Conservation (phyloP, 306 rosid genomes). For the Potentilla sterilis region DNA sequence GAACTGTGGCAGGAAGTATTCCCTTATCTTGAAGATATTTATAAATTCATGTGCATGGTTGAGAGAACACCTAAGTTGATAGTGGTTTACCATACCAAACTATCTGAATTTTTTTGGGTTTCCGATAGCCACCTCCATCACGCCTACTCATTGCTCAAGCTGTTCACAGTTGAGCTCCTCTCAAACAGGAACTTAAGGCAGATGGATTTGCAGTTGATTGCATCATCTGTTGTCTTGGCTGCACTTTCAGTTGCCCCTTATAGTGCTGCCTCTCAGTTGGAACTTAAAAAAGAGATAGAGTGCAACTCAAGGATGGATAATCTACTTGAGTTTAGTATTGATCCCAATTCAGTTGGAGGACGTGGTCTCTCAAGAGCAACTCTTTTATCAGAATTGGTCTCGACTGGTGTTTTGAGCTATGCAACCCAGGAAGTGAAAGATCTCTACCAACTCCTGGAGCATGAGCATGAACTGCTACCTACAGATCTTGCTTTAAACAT, state of each 20-base stretch:
- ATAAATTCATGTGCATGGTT: slow-evolving; percentile 91
- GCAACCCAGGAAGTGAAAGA: slow-evolving; percentile 93
- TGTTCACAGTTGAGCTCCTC: slow-evolving; percentile 71
- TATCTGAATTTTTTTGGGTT: slow-evolving; percentile 85
- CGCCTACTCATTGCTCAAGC: slow-evolving; percentile 94
- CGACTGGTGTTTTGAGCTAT: slow-evolving; percentile 87
- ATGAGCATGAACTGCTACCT: slow-evolving; percentile 58
- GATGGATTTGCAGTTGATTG: slow-evolving; percentile 90
- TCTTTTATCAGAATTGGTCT: slow-evolving; percentile 82
- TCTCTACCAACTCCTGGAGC: slow-evolving; percentile 77
- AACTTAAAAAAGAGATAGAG: slow-evolving; percentile 82
- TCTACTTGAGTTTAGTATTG: slow-evolving; percentile 83
- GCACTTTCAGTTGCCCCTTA: slow-evolving; percentile 91
- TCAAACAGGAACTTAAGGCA: slow-evolving; percentile 90
- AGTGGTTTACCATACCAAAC: slow-evolving; percentile 86
- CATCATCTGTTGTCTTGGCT: slow-evolving; percentile 93
- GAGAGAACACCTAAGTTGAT: slow-evolving; percentile 90
- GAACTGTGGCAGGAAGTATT: slow-evolving; percentile 99
- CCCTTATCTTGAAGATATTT: slow-evolving; percentile 87
- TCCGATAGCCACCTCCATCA: slow-evolving; percentile 82
- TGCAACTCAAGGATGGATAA: slow-evolving; percentile 84
- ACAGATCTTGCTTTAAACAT: slow-evolving; percentile 74
- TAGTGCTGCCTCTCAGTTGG: slow-evolving; percentile 75
- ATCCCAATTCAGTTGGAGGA: slow-evolving; percentile 33
- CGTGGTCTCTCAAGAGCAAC: slow-evolving; percentile 83